Evolutionary conservation across 2,329 filamentous ascomycete genomes (phyloP).

Genomic region (Diaporthe citrichinensis): DNA sequence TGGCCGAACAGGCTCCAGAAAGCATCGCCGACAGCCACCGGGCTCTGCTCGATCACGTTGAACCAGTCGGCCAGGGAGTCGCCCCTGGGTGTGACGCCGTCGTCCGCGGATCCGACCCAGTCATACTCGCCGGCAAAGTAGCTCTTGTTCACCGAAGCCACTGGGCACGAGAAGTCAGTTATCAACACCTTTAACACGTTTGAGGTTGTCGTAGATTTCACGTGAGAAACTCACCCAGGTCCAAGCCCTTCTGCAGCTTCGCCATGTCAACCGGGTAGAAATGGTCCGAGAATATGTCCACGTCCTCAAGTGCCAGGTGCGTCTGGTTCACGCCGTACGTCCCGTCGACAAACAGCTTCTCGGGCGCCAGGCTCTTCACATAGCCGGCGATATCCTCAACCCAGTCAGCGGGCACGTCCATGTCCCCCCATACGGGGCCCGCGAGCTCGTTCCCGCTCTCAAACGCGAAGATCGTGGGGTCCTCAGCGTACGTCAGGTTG

Average conservation of each 20-base stretch:
- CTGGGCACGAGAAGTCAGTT: conserved; percentile 40
- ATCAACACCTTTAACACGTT: not conserved
- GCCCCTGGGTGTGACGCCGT: conserved; percentile 43
- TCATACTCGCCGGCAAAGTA: conserved; percentile 64
- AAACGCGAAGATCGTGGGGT: conserved; percentile 64
- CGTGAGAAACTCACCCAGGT: conserved; percentile 41
- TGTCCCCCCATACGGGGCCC: conserved; percentile 59
- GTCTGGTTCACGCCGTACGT: conserved; percentile 62
- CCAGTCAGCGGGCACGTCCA: conserved; percentile 59
- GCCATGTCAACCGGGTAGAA: conserved; percentile 60
- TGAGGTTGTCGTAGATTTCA: not conserved
- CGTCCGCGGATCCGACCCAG: conserved; percentile 54
- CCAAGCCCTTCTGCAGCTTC: conserved; percentile 54
- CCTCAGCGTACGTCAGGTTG: conserved; percentile 61
- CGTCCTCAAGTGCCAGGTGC: conserved; percentile 57
- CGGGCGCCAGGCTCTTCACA: conserved; percentile 59
- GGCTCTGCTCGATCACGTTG: conserved; percentile 55
- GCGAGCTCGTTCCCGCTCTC: conserved; percentile 65
- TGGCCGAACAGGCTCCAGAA: conserved; percentile 64
- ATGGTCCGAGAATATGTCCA: conserved; percentile 64
- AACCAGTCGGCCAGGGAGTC: conserved; percentile 57
- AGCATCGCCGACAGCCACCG: conserved; percentile 56
- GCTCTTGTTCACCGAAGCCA: conserved; percentile 55
- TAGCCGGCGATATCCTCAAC: conserved; percentile 57
- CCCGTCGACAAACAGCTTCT: conserved; percentile 62